These are phyloP conservation scores for Scheffersomyces insectosa DNA, from an alignment of 1,139 yeast genomes.

Conservation along the genomic window DNA sequence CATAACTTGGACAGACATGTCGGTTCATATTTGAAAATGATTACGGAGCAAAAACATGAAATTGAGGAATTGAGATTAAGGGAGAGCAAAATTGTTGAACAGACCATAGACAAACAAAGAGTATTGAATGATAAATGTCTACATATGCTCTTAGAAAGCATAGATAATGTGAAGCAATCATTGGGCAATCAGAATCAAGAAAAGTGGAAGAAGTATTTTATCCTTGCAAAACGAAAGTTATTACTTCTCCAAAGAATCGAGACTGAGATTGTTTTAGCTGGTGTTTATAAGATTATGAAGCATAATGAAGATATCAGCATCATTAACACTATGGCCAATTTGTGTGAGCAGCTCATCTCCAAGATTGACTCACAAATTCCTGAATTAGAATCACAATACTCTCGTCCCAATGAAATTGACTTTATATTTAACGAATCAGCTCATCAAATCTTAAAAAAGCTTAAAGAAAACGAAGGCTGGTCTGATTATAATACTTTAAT, in stretches of 20 bases:
- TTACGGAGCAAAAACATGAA: constrained; percentile 77
- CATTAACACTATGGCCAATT: constrained; percentile 10
- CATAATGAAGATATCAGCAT: neutral
- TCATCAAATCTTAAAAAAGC: constrained; percentile 40
- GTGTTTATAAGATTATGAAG: constrained; percentile 10
- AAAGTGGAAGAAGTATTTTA: constrained; percentile 47
- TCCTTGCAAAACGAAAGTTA: constrained; percentile 60
- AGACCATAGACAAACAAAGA: constrained; percentile 30
- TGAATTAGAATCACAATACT: constrained; percentile 53
- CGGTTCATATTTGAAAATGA: constrained; percentile 82
- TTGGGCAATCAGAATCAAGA: constrained; percentile 44
- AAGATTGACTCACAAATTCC: constrained; percentile 43
- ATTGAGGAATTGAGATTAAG: constrained; percentile 67
- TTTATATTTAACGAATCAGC: constrained; percentile 44
- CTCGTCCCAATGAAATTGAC: constrained; percentile 52
- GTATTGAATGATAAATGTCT: constrained; percentile 35
- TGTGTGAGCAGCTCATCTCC: constrained; percentile 23
- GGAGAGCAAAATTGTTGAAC: constrained; percentile 46
- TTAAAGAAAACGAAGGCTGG: constrained; percentile 61
- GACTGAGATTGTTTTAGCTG: constrained; percentile 26
- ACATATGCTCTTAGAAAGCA: constrained; percentile 38
- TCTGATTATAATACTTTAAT: constrained; percentile 37
- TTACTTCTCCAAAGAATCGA: constrained; percentile 46
- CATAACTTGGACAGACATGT: constrained; percentile 83
- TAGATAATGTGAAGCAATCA: constrained; percentile 38